Conservation (phyloP, 768 basidiomycete species). For the Clathrus columnatus region DNA sequence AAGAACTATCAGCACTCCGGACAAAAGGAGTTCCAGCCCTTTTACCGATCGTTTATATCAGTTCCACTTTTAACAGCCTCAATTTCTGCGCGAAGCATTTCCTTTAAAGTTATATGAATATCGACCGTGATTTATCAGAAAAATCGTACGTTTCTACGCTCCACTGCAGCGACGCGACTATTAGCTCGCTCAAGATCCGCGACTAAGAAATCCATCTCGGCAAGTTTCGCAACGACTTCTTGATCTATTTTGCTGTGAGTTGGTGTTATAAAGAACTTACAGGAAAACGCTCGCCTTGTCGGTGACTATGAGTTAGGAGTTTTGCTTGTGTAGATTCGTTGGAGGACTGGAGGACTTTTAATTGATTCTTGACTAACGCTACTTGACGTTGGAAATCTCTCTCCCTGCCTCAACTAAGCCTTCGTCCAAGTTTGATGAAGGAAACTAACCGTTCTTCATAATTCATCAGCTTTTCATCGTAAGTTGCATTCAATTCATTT, state of each 20-base stretch:
- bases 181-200: constrained; percentile 95
- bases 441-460: constrained; percentile 81
- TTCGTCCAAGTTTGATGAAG: not conserved
- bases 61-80: constrained; percentile 78
- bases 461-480: constrained; percentile 92
- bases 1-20: not conserved
- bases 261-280: not conserved
- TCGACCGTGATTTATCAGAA: not conserved
- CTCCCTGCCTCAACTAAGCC: constrained; percentile 39
- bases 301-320: constrained; percentile 81
- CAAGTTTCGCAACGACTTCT: constrained; percentile 81
- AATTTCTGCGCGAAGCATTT: constrained; percentile 91
- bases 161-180: constrained; percentile 82
- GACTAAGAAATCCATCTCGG: constrained; percentile 91
- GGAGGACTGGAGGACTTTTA: constrained; percentile 81
- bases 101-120: constrained; percentile 37
- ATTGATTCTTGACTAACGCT: constrained; percentile 76
- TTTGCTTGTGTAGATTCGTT: constrained; percentile 92
- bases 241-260: constrained; percentile 50
- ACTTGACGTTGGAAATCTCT: constrained; percentile 91
- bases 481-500: constrained; percentile 93
- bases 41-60: constrained; percentile 62
- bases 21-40: not conserved
- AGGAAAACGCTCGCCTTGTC: constrained; percentile 53
- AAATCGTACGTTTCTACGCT: constrained; percentile 74